Evolutionary conservation across 2,329 filamentous ascomycete genomes (phyloP).

Genomic region (Leptoxyphium fumago): DNA sequence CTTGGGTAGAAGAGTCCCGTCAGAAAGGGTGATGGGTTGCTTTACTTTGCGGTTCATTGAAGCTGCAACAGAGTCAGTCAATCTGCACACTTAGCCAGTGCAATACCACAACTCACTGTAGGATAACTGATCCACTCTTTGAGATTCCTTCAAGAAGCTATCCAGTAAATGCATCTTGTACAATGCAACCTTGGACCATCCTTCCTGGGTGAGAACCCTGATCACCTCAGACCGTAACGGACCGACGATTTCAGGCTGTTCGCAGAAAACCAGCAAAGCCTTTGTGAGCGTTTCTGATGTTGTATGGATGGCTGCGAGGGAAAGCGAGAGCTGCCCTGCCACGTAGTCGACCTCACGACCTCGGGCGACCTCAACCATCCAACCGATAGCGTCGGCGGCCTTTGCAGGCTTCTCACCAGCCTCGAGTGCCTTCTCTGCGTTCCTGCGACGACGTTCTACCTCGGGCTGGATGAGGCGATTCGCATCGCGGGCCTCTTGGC

Average conservation of each 20-base stretch:
- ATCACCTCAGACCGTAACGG: constrained; percentile 15
- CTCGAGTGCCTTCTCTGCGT: constrained; percentile 7
- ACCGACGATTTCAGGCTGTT: constrained; percentile 13
- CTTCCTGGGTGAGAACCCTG: constrained; percentile 11
- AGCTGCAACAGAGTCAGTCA: constrained; percentile 2
- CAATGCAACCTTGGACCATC: constrained; percentile 17
- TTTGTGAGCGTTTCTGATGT: constrained; percentile 15
- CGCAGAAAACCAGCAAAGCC: constrained; percentile 11
- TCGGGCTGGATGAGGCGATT: constrained; percentile 22
- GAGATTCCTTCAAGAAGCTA: constrained; percentile 21
- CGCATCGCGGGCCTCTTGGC: constrained; percentile 16
- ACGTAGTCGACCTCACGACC: constrained; percentile 9
- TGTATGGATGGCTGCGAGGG: constrained; percentile 14
- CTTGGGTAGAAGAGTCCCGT: constrained; percentile 14
- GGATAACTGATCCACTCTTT: constrained; percentile 12
- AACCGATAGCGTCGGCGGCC: constrained; percentile 14
- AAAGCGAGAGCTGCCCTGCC: constrained; percentile 9
- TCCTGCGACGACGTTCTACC: constrained; percentile 16
- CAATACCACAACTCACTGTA: constrained; percentile 7
- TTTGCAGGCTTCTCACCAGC: constrained; percentile 8
- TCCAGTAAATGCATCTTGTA: constrained; percentile 19
- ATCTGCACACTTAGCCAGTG: not conserved
- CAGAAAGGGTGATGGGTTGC: constrained; percentile 13
- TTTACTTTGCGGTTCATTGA: constrained; percentile 15
- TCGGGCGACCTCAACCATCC: constrained; percentile 13